Conservation (phyloP, 2,329 filamentous ascomycete genomes). For the Colletotrichum sansevieriae region DNA sequence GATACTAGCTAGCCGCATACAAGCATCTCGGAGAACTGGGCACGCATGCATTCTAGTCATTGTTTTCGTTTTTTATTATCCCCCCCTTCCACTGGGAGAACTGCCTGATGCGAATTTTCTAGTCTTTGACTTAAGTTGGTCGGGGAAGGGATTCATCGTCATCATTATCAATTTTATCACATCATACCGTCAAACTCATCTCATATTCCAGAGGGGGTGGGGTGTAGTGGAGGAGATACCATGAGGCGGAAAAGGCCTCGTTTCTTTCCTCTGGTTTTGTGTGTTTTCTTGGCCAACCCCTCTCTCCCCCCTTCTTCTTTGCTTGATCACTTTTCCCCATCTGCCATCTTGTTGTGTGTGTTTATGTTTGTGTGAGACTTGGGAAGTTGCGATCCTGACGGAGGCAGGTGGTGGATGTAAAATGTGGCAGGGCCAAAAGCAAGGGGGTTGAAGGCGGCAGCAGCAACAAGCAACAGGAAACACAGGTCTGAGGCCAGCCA, state of each 20-base stretch:
- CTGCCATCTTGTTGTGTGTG: no score
- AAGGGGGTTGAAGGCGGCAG: neutral
- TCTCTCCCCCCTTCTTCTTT: neutral
- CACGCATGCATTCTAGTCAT: neutral
- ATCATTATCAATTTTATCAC: slow-evolving; percentile 5
- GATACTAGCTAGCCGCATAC: slow-evolving; percentile 11
- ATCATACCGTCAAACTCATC: slow-evolving; percentile 15
- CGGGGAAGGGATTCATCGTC: neutral
- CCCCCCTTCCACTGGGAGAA: neutral
- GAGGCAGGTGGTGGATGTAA: slow-evolving; percentile 5
- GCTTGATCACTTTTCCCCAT: neutral
- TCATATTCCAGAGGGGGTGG: neutral
- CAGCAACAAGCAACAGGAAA: neutral
- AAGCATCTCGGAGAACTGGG: slow-evolving; percentile 33
- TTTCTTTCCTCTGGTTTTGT: neutral
- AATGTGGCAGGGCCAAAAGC: neutral
- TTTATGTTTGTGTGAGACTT: no score
- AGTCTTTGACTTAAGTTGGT: neutral
- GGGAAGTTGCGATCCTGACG: no score
- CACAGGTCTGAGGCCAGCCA: slow-evolving; percentile 1
- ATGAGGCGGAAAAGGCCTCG: slow-evolving; percentile 13
- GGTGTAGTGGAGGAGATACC: slow-evolving; percentile 41
- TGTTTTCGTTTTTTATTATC: neutral
- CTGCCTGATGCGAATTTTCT: no score
- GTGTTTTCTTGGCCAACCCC: neutral